Percentiles rank a stretch among this genome's conserved stretches.
Conservation (phyloP, 352 stramenopile genomes). For the Globisporangium mamillatum region DNA sequence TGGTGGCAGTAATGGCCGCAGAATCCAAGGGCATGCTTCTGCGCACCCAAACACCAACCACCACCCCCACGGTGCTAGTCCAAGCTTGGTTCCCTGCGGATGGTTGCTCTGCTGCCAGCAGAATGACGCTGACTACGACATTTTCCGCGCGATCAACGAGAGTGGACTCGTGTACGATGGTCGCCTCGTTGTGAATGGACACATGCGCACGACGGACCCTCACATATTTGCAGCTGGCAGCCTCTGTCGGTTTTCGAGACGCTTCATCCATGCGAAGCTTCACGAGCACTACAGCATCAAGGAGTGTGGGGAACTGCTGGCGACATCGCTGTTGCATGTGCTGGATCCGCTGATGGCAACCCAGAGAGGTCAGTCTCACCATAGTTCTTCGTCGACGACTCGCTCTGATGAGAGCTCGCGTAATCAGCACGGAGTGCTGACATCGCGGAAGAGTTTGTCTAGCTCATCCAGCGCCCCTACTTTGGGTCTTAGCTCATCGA, state of each 20-base stretch:
- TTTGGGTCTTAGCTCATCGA: not conserved
- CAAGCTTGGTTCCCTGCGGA: slow-evolving; percentile 40
- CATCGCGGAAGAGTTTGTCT: slow-evolving; percentile 11
- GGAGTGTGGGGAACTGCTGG: slow-evolving; percentile 77
- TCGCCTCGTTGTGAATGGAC: slow-evolving; percentile 84
- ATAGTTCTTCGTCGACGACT: not conserved
- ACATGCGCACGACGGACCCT: slow-evolving; percentile 83
- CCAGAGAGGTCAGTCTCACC: not conserved
- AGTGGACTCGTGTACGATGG: slow-evolving; percentile 92
- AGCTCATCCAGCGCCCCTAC: slow-evolving; percentile 5
- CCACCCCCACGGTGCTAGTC: slow-evolving; percentile 10
- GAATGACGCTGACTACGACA: slow-evolving; percentile 81
- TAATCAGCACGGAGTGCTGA: slow-evolving; percentile 4
- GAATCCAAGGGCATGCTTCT: not conserved
- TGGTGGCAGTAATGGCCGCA: too few relatives aligned
- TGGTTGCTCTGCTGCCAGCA: slow-evolving; percentile 85
- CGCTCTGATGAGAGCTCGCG: not conserved
- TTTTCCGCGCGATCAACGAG: slow-evolving; percentile 90
- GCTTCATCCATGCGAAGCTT: slow-evolving; percentile 71
- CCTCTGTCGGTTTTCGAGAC: slow-evolving; percentile 77
- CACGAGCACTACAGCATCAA: slow-evolving; percentile 75
- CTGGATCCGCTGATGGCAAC: slow-evolving; percentile 50
- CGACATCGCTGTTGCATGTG: slow-evolving; percentile 53
- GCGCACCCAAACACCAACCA: not conserved
- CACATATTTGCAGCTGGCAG: slow-evolving; percentile 67